Percentiles rank a stretch among this genome's conserved stretches.
Conservation (phyloP, 2,329 filamentous ascomycete genomes). For the Cladosporium colombiae region DNA sequence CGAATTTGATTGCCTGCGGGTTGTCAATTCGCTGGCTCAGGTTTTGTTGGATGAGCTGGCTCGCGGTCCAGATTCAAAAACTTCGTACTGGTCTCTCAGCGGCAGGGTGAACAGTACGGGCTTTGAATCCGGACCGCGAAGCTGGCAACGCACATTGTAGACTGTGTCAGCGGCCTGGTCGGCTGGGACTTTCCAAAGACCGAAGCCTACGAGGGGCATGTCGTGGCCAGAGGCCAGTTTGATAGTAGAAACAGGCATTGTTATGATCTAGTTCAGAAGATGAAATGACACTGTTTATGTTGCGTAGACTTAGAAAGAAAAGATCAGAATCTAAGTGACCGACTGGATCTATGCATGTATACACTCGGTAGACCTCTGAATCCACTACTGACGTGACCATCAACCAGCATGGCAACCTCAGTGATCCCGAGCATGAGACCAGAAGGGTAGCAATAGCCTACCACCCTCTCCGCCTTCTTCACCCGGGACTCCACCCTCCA, state of each 20-base stretch:
- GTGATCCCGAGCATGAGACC: background rate
- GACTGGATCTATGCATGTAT: background rate
- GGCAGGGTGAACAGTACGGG: too few species aligned
- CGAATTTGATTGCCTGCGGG: conserved; percentile 51
- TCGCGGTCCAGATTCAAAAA: too few species aligned
- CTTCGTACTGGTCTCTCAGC: too few species aligned
- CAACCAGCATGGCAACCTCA: background rate
- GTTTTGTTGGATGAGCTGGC: too few species aligned
- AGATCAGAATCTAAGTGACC: too few species aligned
- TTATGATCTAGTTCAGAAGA: background rate
- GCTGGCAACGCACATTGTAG: conserved; percentile 55
- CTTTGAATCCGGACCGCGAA: too few species aligned
- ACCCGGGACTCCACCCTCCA: background rate
- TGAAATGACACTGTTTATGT: too few species aligned
- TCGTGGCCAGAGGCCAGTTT: conserved; percentile 35
- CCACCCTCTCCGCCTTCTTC: background rate
- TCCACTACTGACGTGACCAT: background rate
- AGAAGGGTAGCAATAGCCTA: background rate
- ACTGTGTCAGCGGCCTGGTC: conserved; percentile 68
- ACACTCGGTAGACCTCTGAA: background rate
- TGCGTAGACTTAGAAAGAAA: background rate
- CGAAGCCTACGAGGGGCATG: conserved; percentile 72
- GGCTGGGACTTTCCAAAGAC: conserved; percentile 77
- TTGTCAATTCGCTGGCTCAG: background rate
- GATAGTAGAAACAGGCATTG: conserved; percentile 19